phyloP scores from a whole-genome alignment of 140 eudicot species.

The Erigeron philadelphicus region DNA sequence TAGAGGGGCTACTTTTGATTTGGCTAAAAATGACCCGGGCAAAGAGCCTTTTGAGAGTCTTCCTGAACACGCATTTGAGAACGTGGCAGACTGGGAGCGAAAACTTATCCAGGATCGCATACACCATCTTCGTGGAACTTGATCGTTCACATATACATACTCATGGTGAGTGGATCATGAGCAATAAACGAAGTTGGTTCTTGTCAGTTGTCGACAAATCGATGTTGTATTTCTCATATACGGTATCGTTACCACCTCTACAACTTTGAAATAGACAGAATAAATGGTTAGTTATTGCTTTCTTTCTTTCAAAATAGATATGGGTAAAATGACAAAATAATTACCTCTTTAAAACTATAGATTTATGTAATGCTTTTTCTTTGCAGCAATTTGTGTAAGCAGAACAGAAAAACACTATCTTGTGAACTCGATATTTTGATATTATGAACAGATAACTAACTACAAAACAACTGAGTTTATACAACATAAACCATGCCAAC shows the following conservation, averaged over 20 bases:
- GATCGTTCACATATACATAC: neutral
- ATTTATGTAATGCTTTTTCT: neutral
- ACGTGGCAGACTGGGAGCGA: slow-evolving; percentile 88
- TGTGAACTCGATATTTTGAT: slow-evolving; percentile 11
- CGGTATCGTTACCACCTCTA: neutral
- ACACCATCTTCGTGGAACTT: slow-evolving; percentile 70
- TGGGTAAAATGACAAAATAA: too few species aligned
- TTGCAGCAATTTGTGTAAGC: neutral
- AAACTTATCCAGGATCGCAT: slow-evolving; percentile 77
- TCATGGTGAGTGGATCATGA: neutral
- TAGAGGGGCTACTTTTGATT: slow-evolving; percentile 85
- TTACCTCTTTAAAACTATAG: neutral
- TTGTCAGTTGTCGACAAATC: slow-evolving; percentile 10
- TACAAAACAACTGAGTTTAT: slow-evolving; percentile 29
- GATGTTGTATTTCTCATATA: slow-evolving; percentile 1
- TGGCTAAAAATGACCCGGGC: slow-evolving; percentile 66
- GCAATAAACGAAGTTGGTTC: neutral
- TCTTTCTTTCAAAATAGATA: too few species aligned
- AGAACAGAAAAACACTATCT: neutral
- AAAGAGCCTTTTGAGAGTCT: slow-evolving; percentile 82
- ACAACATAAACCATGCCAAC: slow-evolving; percentile 96
- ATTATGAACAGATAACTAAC: slow-evolving; percentile 28
- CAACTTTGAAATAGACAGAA: neutral
- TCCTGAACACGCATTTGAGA: slow-evolving; percentile 70
- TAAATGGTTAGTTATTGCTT: too few species aligned